Evolutionary conservation across 768 basidiomycete species (phyloP).

Genomic region (Pilatotrama ljubarskyi): DNA sequence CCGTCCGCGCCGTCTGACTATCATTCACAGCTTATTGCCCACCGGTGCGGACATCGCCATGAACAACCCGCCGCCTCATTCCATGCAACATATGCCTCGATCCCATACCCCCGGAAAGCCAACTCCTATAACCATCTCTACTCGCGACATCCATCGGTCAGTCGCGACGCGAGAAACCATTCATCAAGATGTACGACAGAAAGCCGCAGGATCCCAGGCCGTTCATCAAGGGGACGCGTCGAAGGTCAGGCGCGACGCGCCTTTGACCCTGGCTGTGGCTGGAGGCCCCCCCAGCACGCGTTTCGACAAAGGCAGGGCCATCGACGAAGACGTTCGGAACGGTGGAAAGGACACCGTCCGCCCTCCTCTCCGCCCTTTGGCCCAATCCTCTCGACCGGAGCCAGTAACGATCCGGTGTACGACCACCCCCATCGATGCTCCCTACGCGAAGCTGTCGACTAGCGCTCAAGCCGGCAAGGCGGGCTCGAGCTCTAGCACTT

Average conservation of each 20-base stretch:
- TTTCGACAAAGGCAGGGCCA: background rate
- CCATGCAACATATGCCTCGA: background rate
- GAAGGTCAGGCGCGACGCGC: background rate
- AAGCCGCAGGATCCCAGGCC: background rate
- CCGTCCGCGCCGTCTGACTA: background rate
- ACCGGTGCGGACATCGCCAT: background rate
- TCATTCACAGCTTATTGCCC: background rate
- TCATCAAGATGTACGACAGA: background rate
- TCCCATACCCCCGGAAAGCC: background rate
- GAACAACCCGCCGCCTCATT: background rate
- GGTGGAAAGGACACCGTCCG: background rate
- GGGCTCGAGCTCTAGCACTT: background rate
- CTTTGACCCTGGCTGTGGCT: background rate
- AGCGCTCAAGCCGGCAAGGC: background rate
- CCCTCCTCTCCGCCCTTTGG: background rate
- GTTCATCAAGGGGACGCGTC: background rate
- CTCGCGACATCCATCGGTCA: background rate
- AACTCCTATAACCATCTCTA: background rate
- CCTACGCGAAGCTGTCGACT: background rate
- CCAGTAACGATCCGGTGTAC: background rate
- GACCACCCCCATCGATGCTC: conserved; percentile 3
- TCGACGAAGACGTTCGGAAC: background rate
- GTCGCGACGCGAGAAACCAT: background rate
- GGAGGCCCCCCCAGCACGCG: background rate
- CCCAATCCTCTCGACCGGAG: background rate